Evolutionary conservation across 208 protist species (phyloP).

Genomic region (Crithidia expoeki): DNA sequence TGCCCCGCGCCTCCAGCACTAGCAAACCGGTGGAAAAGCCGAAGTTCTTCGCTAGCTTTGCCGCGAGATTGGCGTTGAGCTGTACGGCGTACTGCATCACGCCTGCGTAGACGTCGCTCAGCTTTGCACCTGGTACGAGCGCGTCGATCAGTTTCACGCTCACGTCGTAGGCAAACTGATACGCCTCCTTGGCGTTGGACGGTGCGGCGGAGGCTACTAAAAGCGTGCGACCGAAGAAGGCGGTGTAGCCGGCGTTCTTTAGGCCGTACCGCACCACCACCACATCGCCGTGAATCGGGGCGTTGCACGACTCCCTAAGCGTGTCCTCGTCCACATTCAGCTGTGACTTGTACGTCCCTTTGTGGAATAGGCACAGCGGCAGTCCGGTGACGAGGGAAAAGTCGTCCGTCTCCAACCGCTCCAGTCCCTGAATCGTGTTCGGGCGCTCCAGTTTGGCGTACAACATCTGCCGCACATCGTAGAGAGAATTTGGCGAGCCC

Average conservation of each 20-base stretch:
- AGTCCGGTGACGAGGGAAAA: slow-evolving; percentile 71
- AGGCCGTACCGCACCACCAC: slow-evolving; percentile 81
- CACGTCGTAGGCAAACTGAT: slow-evolving; percentile 78
- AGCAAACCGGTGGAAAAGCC: slow-evolving; percentile 87
- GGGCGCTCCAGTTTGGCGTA: slow-evolving; percentile 71
- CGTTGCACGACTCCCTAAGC: slow-evolving; percentile 39
- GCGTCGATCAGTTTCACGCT: slow-evolving; percentile 70
- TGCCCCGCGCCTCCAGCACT: slow-evolving; percentile 79
- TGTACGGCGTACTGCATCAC: slow-evolving; percentile 54
- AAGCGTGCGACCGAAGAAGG: slow-evolving; percentile 82
- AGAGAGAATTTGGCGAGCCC: slow-evolving; percentile 56
- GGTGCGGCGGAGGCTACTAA: slow-evolving; percentile 75
- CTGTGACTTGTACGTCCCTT: slow-evolving; percentile 63
- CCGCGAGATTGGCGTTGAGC: slow-evolving; percentile 51
- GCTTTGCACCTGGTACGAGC: slow-evolving; percentile 53
- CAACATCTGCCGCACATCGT: slow-evolving; percentile 67
- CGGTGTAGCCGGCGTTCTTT: slow-evolving; percentile 79
- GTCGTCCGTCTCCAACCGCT: slow-evolving; percentile 61
- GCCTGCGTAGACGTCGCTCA: slow-evolving; percentile 67
- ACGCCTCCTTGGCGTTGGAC: slow-evolving; percentile 61
- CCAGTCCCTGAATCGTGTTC: slow-evolving; percentile 72
- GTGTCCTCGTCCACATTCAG: slow-evolving; percentile 60
- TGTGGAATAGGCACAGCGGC: slow-evolving; percentile 76
- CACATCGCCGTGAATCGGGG: slow-evolving; percentile 64
- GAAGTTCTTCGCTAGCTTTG: slow-evolving; percentile 59